Conservation (phyloP, 352 stramenopile genomes). For the Globisporangium sylvaticum region DNA sequence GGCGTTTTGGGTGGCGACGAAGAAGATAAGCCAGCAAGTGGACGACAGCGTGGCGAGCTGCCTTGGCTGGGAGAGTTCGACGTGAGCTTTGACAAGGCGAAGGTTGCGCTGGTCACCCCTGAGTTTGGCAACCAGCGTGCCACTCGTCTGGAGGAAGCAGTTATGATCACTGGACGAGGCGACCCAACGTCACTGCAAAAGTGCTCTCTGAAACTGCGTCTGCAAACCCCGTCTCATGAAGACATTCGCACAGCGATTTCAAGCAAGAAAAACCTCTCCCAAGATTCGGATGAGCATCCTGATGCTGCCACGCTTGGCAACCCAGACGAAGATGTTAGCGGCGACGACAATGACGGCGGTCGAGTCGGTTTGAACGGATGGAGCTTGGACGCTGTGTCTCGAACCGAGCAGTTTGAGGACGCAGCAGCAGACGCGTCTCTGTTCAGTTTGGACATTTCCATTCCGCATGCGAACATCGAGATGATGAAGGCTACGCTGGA, state of each 20-base stretch:
- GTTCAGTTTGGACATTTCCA: constrained; percentile 53
- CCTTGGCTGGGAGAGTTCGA: constrained; percentile 74
- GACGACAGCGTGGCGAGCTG: constrained; percentile 19
- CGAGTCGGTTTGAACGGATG: constrained; percentile 78
- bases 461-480: constrained; percentile 50
- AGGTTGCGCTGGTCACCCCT: constrained; percentile 45
- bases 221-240: constrained; percentile 42
- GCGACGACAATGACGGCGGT: constrained; percentile 78
- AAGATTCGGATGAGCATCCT: constrained; percentile 59
- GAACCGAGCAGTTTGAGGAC: constrained; percentile 59
- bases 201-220: constrained; percentile 42
- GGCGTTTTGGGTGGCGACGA: constrained; percentile 5
- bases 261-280: constrained; percentile 67
- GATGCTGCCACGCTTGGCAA: constrained; percentile 28
- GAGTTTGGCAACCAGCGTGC: constrained; percentile 54
- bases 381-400: constrained; percentile 60
- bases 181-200: constrained; percentile 31
- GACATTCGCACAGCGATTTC: constrained; percentile 42
- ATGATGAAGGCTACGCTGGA: constrained; percentile 69
- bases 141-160: constrained; percentile 31
- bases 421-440: constrained; percentile 47
- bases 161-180: constrained; percentile 38
- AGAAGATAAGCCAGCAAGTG: constrained; percentile 10
- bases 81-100: constrained; percentile 46
- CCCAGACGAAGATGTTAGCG: constrained; percentile 40